Conservation (phyloP, 441 rosid genomes). For the Gossypium schwendimanii region DNA sequence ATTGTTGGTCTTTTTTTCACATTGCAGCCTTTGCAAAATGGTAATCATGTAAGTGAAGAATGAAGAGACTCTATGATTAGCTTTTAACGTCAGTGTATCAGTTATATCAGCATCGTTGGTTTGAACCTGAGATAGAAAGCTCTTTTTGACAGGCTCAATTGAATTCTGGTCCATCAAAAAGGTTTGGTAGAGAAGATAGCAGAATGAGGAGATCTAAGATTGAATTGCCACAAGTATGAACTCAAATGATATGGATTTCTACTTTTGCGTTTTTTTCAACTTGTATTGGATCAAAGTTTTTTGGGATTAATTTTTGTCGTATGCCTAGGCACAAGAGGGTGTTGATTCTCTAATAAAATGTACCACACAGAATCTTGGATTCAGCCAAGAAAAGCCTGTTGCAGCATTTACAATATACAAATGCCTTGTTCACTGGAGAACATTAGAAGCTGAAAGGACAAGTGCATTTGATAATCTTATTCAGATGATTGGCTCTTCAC, state of each 20-base stretch:
- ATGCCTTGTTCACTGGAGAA: constrained; percentile 86
- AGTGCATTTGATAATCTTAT: constrained; percentile 88
- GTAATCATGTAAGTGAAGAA: constrained; percentile 53
- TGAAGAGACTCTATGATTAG: constrained; percentile 3
- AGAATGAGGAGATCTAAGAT: constrained; percentile 38
- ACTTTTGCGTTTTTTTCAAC: constrained; percentile 8
- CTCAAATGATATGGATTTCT: constrained; percentile 11
- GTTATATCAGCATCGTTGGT: constrained; percentile 14
- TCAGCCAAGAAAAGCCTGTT: constrained; percentile 68
- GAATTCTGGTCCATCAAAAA: constrained; percentile 34
- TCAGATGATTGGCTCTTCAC: constrained; percentile 72
- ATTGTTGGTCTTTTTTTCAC: constrained; percentile 8
- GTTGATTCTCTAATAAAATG: constrained; percentile 60
- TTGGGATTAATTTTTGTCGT: constrained; percentile 16
- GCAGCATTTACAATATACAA: constrained; percentile 82
- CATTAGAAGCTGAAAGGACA: constrained; percentile 85
- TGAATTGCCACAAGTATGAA: constrained; percentile 61
- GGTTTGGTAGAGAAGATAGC: constrained; percentile 39
- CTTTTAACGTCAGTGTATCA: constrained; percentile 10
- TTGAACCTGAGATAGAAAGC: constrained; percentile 18
- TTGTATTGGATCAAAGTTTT: neutral
- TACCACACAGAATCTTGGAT: constrained; percentile 57
- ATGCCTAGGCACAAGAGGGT: constrained; percentile 47
- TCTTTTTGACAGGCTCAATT: constrained; percentile 40
- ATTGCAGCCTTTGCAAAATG: constrained; percentile 74